Evolutionary conservation across 371 early-diverging fungal species (phyloP).

Genomic region (Zychaea mexicana): DNA sequence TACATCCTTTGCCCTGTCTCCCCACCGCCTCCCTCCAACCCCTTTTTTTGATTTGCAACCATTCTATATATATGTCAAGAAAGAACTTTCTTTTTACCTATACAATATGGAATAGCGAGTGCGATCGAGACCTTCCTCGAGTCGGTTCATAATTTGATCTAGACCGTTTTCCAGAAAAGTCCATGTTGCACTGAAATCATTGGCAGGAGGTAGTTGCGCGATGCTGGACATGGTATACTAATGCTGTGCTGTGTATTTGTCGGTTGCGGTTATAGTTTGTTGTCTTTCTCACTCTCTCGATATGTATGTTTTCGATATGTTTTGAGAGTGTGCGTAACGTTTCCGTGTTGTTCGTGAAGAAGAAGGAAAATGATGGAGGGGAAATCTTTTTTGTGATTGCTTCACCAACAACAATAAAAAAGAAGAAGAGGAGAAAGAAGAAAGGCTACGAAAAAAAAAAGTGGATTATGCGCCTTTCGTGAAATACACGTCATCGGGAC

Average conservation of each 20-base stretch:
- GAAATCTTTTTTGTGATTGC: too few species aligned
- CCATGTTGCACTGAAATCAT: slow-evolving; percentile 77
- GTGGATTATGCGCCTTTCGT: neutral
- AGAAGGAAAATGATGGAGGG: neutral
- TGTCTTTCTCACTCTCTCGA: neutral
- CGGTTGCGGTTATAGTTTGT: too few species aligned
- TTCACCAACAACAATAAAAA: too few species aligned
- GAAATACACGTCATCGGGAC: neutral
- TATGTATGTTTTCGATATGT: neutral
- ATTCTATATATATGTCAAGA: neutral
- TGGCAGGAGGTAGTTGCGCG: slow-evolving; percentile 40
- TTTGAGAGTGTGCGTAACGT: neutral
- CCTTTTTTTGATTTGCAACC: neutral
- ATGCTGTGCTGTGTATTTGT: too few species aligned
- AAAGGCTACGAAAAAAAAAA: neutral
- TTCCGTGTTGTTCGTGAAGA: neutral
- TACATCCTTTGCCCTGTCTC: too few species aligned
- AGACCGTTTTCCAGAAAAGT: slow-evolving; percentile 74
- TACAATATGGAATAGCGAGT: slow-evolving; percentile 84
- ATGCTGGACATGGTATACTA: neutral
- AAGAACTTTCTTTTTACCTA: slow-evolving; percentile 61
- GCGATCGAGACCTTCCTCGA: slow-evolving; percentile 76
- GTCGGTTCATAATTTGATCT: slow-evolving; percentile 77
- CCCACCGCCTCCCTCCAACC: too few species aligned
- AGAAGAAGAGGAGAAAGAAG: neutral